Evolutionary conservation across 202 grass and related monocot genomes (phyloP), one percentile per base, ranked within the genome.

Genomic region (Carex sylvatica): DNA sequence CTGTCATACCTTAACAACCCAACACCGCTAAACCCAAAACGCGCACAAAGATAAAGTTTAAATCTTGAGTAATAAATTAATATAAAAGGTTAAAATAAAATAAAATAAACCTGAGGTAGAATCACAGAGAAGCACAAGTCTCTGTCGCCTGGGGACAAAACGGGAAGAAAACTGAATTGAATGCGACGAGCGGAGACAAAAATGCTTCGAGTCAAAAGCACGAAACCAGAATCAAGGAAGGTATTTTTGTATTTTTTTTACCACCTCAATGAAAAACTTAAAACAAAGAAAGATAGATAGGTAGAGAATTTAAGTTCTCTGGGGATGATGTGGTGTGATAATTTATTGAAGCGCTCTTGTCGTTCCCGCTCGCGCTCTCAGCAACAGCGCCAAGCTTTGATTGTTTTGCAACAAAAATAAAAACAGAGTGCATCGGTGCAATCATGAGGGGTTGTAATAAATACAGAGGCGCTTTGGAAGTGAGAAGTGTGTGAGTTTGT

Each of bases 1-100:
- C 78, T 74, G 69, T 38, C 74, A 86, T 61, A 30, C 65, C 63
- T 79, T 70, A 85, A 85, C 84, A 85, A 80, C 74, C 74, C 83
- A 68, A 85, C 83, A 68, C 13, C 60, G 26, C 60, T 42, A 59
- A 24, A 6, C 65, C 84, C 77, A 70, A 61, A 81, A 53, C 58
- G 54, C 70, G 46, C 82, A 77, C 40, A 60, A 60, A 54, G 54
- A 31, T 40, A 73, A 60, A 84, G 55, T 62, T 80, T 63, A 80
- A 80, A 80, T 65, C 35, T n/a, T 40, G 12, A 61, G 4, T 14
- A 82, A 31, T 51, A 53, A n/a, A 55, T 82, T 80, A 78, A 79
- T 67, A 58, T 40, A 40, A 40, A 40, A 40, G 38, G 70, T 22
- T 73, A 12, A 9, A 73, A 46, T 19, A 82, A 60, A 65, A 38